Evolutionary conservation across 2,329 filamentous ascomycete genomes (phyloP), one percentile per base, ranked within the genome.

Genomic region (Aspergillus sergii): DNA sequence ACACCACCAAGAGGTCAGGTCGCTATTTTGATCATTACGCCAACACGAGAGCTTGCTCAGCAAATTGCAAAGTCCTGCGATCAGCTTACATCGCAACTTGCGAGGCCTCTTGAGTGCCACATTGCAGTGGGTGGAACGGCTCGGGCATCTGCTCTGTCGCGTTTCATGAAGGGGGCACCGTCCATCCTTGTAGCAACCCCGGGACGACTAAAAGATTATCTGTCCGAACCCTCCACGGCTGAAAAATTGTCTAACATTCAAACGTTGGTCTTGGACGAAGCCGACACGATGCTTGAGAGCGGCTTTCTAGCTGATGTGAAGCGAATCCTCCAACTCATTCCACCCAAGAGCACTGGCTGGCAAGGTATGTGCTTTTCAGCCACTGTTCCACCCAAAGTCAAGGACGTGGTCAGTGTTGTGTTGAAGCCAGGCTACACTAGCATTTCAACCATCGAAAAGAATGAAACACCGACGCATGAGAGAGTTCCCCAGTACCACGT

Each of bases 331-430:
- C 75, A 74, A 26, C 76, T 79, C 39, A 79, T 87, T 51, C 85
- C 85, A 11, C 76, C 81, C 8, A 86, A 86, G 76, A 77, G 71
- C 61, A 69, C 66, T 8, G 82, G 81, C 41, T 76, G 74, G 74
- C 73, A 75, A 58, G 83, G 83, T 59, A 87, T 97, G 73, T 89
- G 97, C 74, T 97, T 95, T 78, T 97, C 93, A 19, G 94, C 94
- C 56, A 98, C 94, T 19, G 91, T 97, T 50, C 92, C 94, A 53
- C 86, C 87, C 64, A 87, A 93, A 66, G 93, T 98, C 60, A 88
- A 96, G 65, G 82, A 87, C 54, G 85, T 97, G 23, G 93, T 94
- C 54, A 87, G 88, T 64, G 80, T 83, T 68, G 92, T 92, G 3
- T 59, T 75, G 62, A 70, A 68, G 32, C 61, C 61, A 26, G 83